Base-by-base conservation (phyloP, 805 yeast genomes). In the Ogataea trehalophila region DNA sequence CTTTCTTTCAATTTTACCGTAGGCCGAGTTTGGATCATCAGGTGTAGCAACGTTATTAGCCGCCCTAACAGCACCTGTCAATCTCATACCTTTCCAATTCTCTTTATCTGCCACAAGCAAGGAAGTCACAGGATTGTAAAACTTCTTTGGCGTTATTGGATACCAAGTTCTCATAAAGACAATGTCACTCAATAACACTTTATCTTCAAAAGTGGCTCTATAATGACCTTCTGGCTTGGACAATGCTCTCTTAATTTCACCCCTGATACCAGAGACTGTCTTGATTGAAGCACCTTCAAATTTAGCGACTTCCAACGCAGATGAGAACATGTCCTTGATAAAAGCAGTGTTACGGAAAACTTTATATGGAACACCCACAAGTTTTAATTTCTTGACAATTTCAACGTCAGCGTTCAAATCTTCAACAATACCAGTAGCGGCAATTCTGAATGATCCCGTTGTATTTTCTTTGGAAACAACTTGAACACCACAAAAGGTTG, bases 211-310 rank as follows among this genome's bases (percentile, higher is more conserved):
- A 1, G 97, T 83, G 13, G 99, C 99, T 63, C 99, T 81, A 74
- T 77, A 95, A 65, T 86, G 83, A 13, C 99, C 99, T 44, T 92
- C 98, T 0, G 97, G 97, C 57, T 87, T 86, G 9, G 96, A 80
- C 52, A 94, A 73, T 0, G 98, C 99, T 53, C 97, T 76, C 66
- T 94, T 94, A 59, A 94, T 92, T 67, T 94, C 98, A 67, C 99
- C 99, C 57, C 99, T 76, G 49, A 94, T 89, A 50, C 99, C 99
- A 7, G 96, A 87, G 5, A 94, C 99, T 0, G 99, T 95, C 67
- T 90, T 86, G 62, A 94, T 90, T 41, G 90, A 84, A 0, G 99
- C 99, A 49, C 99, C 99, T 71, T 94, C 99, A 62, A 94, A 94
- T 65, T 90, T 87, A 37, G 98, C 98, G 48, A 92, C 96, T 70